A percentile compares a stretch with the other conserved stretches of the same genome.
These are phyloP conservation scores for Ascoidea asiatica DNA, from an alignment of 805 yeast genomes.

Conservation along the genomic window DNA sequence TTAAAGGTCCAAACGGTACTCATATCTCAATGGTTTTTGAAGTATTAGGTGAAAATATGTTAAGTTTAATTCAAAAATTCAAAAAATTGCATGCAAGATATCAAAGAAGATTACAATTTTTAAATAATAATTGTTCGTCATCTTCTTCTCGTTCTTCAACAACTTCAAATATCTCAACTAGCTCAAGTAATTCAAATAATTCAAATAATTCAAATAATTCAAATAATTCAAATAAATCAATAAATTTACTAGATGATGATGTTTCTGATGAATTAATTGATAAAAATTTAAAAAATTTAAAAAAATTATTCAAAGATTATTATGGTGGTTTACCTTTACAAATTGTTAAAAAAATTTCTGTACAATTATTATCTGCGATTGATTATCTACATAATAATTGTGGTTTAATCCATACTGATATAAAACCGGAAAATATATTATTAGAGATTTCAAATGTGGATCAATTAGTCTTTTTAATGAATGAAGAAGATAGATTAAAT, in stretches of 20 bases:
- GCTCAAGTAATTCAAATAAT: not conserved
- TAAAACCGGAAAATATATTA: conserved; percentile 64
- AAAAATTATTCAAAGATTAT: conserved; percentile 19
- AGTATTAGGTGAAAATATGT: conserved; percentile 84
- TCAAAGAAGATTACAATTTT: not conserved
- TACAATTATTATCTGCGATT: conserved; percentile 59
- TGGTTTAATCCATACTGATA: conserved; percentile 64
- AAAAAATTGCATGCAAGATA: conserved; percentile 18
- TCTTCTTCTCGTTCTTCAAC: not conserved
- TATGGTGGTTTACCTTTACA: conserved; percentile 70
- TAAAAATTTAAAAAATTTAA: conserved; percentile 2
- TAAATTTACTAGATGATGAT: not conserved
- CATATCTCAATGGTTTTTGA: conserved; percentile 98
- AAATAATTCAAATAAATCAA: no score
- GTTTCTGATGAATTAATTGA: not conserved
- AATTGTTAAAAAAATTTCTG: conserved; percentile 70
- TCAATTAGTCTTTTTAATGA: conserved; percentile 34
- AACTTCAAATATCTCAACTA: not conserved
- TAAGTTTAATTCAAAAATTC: conserved; percentile 68
- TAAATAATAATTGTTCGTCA: not conserved
- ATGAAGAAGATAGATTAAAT: conserved; percentile 5
- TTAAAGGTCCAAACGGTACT: conserved; percentile 79
- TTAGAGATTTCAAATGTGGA: conserved; percentile 80
- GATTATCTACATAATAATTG: conserved; percentile 61
- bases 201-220: not conserved